Base-by-base conservation (phyloP, 148 eudicot genomes). In the Salicornia ramosissima region DNA sequence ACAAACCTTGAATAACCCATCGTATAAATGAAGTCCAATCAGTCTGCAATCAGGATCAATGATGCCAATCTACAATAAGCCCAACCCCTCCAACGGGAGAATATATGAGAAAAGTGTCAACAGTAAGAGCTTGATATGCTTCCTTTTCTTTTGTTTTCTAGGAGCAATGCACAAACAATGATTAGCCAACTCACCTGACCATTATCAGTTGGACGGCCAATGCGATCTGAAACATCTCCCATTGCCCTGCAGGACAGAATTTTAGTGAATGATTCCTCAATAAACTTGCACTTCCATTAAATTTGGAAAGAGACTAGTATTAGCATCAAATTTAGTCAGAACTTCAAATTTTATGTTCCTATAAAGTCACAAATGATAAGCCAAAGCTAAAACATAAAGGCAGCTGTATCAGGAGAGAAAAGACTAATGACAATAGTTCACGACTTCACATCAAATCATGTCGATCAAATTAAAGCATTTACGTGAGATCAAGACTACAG, bases 1-100 rank as follows among this genome's bases (percentile, higher is more conserved):
- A 71, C 46, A 34, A 73, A 94, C 98, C 96, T 94, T 94, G 74
- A 94, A 94, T 46, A 94, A 74, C 21, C 96, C 98, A 77, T 94
- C 98, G 70, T 94, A 94, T 25, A 94, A 79, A 80, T 94, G 97
- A 42, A 94, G 97, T 36, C 98, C 98, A 80, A 94, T 94, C 73
- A 94, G 78, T 84, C 97, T 94, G 88, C 98, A 94, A 77, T 94
- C 96, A 64, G 98, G 98, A 78, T 94, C 98, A 67, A 94, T 88
- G 71, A 94, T 90, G 74, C 98, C 98, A 77, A 90, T 94, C 97
- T 94, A 76, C 53, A 53, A 65, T 24, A 54, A 33, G 53, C 28
- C 64, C 67, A 51, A n/a, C 63, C 75, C 68, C 67, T 19, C 50
- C 28, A 36, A n/a, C 22, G 52, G 52, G 59, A 10, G 39, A 68